Percentiles rank a stretch among this genome's conserved stretches.
phyloP scores from a whole-genome alignment of 1,139 yeast species.

The Kodamaea sp. region DNA sequence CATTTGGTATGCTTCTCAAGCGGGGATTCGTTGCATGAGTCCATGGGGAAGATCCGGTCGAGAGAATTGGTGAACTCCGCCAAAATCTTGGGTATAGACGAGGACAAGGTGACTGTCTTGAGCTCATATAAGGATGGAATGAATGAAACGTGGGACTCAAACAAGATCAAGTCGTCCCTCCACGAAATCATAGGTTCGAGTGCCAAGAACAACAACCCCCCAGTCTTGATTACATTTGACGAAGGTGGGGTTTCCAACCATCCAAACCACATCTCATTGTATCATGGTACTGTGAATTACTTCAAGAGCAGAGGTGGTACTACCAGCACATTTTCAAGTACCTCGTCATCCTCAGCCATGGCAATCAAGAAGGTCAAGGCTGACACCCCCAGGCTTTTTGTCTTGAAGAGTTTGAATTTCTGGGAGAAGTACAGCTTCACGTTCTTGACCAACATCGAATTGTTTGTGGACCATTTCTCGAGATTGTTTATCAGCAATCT shows the following conservation, averaged over 20 bases:
- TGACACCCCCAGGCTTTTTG: constrained; percentile 25
- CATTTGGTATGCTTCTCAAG: constrained; percentile 70
- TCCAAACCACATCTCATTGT: constrained; percentile 76
- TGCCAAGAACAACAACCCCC: constrained; percentile 17
- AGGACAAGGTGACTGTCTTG: constrained; percentile 46
- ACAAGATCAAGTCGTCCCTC: constrained; percentile 37
- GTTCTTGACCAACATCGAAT: constrained; percentile 47
- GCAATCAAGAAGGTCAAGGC: constrained; percentile 3
- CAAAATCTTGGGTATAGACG: constrained; percentile 53
- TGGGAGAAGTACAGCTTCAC: constrained; percentile 55
- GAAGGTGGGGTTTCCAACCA: constrained; percentile 80
- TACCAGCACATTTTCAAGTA: background rate
- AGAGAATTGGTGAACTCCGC: constrained; percentile 63
- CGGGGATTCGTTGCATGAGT: constrained; percentile 68
- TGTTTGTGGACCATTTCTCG: constrained; percentile 37
- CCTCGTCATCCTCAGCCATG: constrained; percentile 1
- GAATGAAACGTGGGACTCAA: constrained; percentile 64
- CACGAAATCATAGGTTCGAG: constrained; percentile 19
- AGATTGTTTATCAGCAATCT: constrained; percentile 31
- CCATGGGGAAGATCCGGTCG: constrained; percentile 63
- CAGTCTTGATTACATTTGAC: constrained; percentile 79
- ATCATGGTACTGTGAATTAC: constrained; percentile 52
- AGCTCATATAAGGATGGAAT: constrained; percentile 69
- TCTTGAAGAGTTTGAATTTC: constrained; percentile 48
- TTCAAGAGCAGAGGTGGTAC: constrained; percentile 5